A percentile compares a stretch with the other conserved stretches of the same genome.
These are phyloP conservation scores for Linum trigynum DNA, from an alignment of 345 rosid genomes.

Conservation along the genomic window DNA sequence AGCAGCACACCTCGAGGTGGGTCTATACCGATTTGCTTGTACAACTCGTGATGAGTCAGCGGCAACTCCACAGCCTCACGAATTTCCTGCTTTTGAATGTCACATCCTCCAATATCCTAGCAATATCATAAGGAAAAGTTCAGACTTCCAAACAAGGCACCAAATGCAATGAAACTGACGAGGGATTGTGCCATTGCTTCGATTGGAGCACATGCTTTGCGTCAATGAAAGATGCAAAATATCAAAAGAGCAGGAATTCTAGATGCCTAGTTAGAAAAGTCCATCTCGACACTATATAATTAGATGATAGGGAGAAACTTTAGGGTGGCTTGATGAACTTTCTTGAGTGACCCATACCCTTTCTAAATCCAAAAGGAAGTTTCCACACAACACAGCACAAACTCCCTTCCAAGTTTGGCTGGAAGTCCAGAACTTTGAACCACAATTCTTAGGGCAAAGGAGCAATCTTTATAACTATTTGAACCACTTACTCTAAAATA, in stretches of 20 bases:
- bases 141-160: not conserved
- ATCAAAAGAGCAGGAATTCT: not conserved
- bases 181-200: no score
- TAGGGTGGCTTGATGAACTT: no score
- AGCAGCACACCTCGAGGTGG: conserved; percentile 97
- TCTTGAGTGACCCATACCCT: no score
- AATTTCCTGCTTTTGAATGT: conserved; percentile 96
- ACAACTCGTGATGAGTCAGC: conserved; percentile 83
- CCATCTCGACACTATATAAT: no score
- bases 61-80: conserved; percentile 99
- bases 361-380: no score
- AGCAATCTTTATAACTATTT: no score
- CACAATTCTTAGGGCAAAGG: no score
- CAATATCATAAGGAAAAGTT: not conserved
- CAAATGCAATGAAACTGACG: not conserved
- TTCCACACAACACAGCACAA: no score
- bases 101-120: conserved; percentile 99
- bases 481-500: not conserved
- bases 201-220: not conserved
- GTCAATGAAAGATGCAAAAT: not conserved
- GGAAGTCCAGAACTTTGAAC: no score
- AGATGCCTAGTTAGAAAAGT: not conserved
- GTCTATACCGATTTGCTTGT: conserved; percentile 94
- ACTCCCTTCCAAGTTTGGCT: no score
- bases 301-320: no score